These are phyloP conservation scores for Tolypocladium album DNA, from an alignment of 2,329 filamentous ascomycete genomes.

Conservation along the genomic window DNA sequence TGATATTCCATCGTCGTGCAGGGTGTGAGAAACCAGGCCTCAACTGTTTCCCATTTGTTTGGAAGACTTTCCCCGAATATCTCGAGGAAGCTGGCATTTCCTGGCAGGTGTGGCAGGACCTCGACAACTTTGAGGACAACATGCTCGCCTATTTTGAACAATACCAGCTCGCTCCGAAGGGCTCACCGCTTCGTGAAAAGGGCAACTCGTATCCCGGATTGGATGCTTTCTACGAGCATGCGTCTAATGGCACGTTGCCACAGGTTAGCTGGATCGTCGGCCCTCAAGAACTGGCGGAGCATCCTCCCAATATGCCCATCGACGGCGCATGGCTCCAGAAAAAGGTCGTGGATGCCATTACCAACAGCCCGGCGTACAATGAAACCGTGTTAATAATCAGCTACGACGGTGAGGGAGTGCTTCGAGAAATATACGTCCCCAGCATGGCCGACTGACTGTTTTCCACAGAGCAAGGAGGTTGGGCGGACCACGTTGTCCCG, in stretches of 20 bases:
- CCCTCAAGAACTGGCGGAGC: constrained; percentile 31
- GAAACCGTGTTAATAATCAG: constrained; percentile 39
- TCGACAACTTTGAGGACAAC: constrained; percentile 41
- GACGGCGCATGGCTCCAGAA: constrained; percentile 46
- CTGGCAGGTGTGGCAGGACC: constrained; percentile 39
- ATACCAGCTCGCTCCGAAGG: constrained; percentile 7
- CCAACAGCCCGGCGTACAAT: constrained; percentile 34
- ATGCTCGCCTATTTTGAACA: constrained; percentile 31
- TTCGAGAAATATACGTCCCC: background rate
- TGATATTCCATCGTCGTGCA: constrained; percentile 6
- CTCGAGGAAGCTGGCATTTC: constrained; percentile 35
- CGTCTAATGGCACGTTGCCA: constrained; percentile 36
- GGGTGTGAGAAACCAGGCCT: constrained; percentile 28
- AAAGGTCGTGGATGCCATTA: constrained; percentile 38
- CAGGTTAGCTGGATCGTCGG: constrained; percentile 41
- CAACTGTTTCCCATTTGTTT: constrained; percentile 40
- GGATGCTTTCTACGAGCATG: constrained; percentile 35
- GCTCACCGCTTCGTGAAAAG: constrained; percentile 4
- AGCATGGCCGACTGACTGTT: background rate
- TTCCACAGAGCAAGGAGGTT: constrained; percentile 37
- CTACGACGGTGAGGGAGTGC: constrained; percentile 27
- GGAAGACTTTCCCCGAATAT: constrained; percentile 38
- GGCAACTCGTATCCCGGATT: constrained; percentile 32
- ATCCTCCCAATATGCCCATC: constrained; percentile 39
- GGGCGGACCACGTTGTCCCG: constrained; percentile 39